A percentile compares a stretch with the other conserved stretches of the same genome.
These are phyloP conservation scores for Hygrophorus russula DNA, from an alignment of 768 basidiomycete genomes.

Conservation along the genomic window DNA sequence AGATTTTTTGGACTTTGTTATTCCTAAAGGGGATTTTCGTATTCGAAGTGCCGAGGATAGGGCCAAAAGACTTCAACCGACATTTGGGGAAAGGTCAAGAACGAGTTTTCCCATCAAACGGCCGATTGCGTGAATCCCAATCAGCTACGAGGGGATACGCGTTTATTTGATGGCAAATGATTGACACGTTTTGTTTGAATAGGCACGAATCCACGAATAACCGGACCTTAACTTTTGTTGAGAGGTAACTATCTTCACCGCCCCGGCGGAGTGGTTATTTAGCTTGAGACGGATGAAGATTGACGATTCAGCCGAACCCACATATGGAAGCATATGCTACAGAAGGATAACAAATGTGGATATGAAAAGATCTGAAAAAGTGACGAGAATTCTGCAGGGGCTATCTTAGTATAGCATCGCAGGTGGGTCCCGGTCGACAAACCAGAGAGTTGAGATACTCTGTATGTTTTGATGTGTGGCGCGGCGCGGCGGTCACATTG, in stretches of 20 bases:
- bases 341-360: background rate
- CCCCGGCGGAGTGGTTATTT: no score
- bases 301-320: no score
- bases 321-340: background rate
- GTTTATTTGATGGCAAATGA: background rate
- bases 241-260: no score
- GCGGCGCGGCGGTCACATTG: background rate
- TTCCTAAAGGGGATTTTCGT: no score
- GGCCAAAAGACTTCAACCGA: no score
- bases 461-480: background rate
- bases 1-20: no score
- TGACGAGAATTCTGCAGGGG: background rate
- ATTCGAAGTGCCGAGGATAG: no score
- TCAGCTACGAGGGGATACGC: background rate
- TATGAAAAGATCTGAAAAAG: background rate
- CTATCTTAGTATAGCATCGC: constrained; percentile 1
- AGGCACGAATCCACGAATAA: background rate
- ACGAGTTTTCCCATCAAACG: no score
- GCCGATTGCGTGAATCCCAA: no score
- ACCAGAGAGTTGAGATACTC: background rate
- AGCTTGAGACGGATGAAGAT: no score
- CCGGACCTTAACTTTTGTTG: no score
- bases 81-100: background rate
- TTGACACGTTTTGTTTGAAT: background rate
- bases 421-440: background rate